Conservation (phyloP, 192 early-diverging fungal genomes). For the Backusella australiensis region DNA sequence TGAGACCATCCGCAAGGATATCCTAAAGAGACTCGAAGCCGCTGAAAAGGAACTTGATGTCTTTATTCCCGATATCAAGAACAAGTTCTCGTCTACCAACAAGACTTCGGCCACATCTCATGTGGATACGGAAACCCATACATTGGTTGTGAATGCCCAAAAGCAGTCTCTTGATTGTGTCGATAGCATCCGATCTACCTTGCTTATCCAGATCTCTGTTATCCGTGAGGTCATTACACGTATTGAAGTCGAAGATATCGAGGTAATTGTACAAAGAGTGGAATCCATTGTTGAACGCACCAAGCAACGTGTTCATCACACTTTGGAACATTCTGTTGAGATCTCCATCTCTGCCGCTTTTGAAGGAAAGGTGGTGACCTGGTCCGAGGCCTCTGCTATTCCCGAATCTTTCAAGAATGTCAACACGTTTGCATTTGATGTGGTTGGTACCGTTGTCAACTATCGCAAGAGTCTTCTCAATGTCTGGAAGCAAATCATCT, state of each 20-base stretch:
- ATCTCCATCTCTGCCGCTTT: slow-evolving; percentile 17
- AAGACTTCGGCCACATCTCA: slow-evolving; percentile 15
- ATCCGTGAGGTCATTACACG: slow-evolving; percentile 6
- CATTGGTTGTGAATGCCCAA: slow-evolving; percentile 8
- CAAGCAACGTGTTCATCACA: slow-evolving; percentile 11
- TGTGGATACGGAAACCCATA: not conserved
- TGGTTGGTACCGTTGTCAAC: slow-evolving; percentile 24
- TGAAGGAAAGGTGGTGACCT: slow-evolving; percentile 27
- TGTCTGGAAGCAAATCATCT: slow-evolving; percentile 13
- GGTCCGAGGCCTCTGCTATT: slow-evolving; percentile 23
- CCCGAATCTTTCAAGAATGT: slow-evolving; percentile 24
- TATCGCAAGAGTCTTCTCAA: slow-evolving; percentile 6
- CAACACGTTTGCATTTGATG: slow-evolving; percentile 19
- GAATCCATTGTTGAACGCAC: slow-evolving; percentile 14
- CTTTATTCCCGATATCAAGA: slow-evolving; percentile 5
- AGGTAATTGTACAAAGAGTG: slow-evolving; percentile 4
- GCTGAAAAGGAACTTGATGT: slow-evolving; percentile 16
- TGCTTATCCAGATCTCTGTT: slow-evolving; percentile 7
- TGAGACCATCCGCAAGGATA: not conserved
- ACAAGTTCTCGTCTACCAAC: not conserved
- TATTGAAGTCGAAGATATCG: slow-evolving; percentile 18
- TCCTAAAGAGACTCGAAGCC: not conserved
- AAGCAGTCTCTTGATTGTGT: slow-evolving; percentile 23
- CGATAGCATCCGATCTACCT: slow-evolving; percentile 13
- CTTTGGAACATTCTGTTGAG: slow-evolving; percentile 12